A percentile compares a stretch with the other conserved stretches of the same genome.
These are phyloP conservation scores for Sanguinoderma infundibulare DNA, from an alignment of 1,284 basidiomycete genomes.

Conservation along the genomic window DNA sequence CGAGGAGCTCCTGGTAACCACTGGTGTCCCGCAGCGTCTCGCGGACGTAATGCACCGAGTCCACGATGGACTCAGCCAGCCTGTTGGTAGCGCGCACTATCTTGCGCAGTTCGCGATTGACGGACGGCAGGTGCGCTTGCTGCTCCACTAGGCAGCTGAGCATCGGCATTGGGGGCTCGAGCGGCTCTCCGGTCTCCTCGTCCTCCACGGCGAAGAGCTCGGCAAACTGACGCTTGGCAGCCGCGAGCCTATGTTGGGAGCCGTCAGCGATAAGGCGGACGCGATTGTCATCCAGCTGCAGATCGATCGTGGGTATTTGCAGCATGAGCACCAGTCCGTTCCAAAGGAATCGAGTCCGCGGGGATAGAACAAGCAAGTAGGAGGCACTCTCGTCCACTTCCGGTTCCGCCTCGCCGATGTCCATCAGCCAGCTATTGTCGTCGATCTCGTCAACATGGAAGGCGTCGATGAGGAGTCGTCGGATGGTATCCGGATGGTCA, in stretches of 20 bases:
- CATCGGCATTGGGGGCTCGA: slow-evolving; percentile 48
- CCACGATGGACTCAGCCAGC: slow-evolving; percentile 92
- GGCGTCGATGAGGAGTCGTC: slow-evolving; percentile 83
- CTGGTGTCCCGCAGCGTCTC: slow-evolving; percentile 63
- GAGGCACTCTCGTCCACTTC: slow-evolving; percentile 59
- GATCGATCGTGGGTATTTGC: slow-evolving; percentile 71
- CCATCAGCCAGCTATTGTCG: slow-evolving; percentile 60
- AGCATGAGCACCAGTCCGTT: slow-evolving; percentile 86
- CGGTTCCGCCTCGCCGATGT: slow-evolving; percentile 51
- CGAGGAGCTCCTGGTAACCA: slow-evolving; percentile 86
- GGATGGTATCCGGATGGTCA: slow-evolving; percentile 83
- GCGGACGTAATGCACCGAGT: slow-evolving; percentile 86
- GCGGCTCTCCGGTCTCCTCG: slow-evolving; percentile 51
- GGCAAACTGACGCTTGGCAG: slow-evolving; percentile 82
- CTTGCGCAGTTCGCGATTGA: slow-evolving; percentile 91
- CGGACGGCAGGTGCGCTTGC: slow-evolving; percentile 89
- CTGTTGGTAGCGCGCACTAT: slow-evolving; percentile 90
- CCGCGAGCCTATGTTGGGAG: slow-evolving; percentile 72
- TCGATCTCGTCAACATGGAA: slow-evolving; percentile 76
- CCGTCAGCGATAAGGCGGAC: slow-evolving; percentile 90
- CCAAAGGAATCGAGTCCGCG: slow-evolving; percentile 91
- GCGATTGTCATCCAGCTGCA: slow-evolving; percentile 83
- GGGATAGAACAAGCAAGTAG: slow-evolving; percentile 90
- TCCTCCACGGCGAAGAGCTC: slow-evolving; percentile 71
- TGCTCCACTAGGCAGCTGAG: slow-evolving; percentile 77